Percentiles rank a stretch among this genome's conserved stretches.
These are phyloP conservation scores for Phlebopus sp. DNA, from an alignment of 1,284 basidiomycete genomes.

Conservation along the genomic window DNA sequence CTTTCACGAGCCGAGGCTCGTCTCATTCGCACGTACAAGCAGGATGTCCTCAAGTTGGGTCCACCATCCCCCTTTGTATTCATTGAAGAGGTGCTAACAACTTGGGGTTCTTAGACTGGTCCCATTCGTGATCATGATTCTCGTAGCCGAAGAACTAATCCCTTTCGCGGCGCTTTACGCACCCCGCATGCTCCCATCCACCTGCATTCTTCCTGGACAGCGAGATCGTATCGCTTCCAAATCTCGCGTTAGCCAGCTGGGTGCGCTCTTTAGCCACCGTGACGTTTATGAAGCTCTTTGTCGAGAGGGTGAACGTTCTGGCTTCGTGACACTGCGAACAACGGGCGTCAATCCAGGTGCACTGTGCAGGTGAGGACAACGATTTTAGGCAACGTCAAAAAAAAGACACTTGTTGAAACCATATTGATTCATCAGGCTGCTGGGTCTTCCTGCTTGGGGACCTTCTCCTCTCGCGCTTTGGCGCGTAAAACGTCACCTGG, in stretches of 20 bases:
- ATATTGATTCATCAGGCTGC: slow-evolving; percentile 40
- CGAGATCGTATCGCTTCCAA: slow-evolving; percentile 65
- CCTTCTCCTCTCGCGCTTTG: slow-evolving; percentile 47
- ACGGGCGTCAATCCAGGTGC: slow-evolving; percentile 29
- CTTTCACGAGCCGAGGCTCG: slow-evolving; percentile 64
- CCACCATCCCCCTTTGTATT: not conserved
- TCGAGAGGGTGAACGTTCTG: slow-evolving; percentile 22
- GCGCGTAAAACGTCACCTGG: slow-evolving; percentile 56
- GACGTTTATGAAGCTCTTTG: slow-evolving; percentile 34
- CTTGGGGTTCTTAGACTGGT: slow-evolving; percentile 59
- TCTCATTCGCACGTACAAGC: slow-evolving; percentile 60
- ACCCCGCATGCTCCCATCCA: slow-evolving; percentile 83
- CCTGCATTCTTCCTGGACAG: slow-evolving; percentile 84
- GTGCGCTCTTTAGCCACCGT: slow-evolving; percentile 31
- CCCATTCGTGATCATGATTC: slow-evolving; percentile 74
- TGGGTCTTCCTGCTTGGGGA: slow-evolving; percentile 59
- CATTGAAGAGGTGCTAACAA: slow-evolving; percentile 3
- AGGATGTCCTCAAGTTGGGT: slow-evolving; percentile 64
- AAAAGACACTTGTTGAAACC: slow-evolving; percentile 1
- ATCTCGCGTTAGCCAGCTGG: slow-evolving; percentile 51
- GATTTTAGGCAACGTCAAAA: slow-evolving; percentile 2
- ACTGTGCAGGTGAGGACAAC: slow-evolving; percentile 39
- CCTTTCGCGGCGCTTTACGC: slow-evolving; percentile 84
- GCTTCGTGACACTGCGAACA: slow-evolving; percentile 28
- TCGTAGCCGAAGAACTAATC: slow-evolving; percentile 78